Conservation (phyloP, 1,139 yeast genomes). For the Tardiomyces depauwii region DNA sequence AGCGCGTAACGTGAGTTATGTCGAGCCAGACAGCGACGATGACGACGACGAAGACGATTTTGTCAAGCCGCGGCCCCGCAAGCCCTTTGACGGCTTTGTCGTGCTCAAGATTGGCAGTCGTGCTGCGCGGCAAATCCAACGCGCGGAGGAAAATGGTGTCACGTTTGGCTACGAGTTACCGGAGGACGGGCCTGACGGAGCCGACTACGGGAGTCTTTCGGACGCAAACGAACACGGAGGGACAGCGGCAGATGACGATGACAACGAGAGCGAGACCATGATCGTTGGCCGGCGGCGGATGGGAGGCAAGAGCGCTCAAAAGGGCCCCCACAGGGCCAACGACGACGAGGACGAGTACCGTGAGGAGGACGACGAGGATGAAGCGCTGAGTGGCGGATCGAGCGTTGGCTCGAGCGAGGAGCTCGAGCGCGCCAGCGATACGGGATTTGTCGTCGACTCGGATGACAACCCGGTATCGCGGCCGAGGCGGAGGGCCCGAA, state of each 20-base stretch:
- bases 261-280: conserved; percentile 8
- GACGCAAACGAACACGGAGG: conserved; percentile 4
- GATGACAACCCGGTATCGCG: conserved; percentile 21
- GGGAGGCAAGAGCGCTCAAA: conserved; percentile 4
- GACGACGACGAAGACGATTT: background rate
- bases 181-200: conserved; percentile 1
- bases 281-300: conserved; percentile 1
- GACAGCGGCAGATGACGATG: conserved; percentile 8
- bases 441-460: conserved; percentile 27
- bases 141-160: background rate
- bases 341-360: conserved; percentile 9
- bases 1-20: background rate
- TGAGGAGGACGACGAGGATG: conserved; percentile 12
- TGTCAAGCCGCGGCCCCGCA: background rate
- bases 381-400: conserved; percentile 10
- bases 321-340: conserved; percentile 2
- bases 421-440: conserved; percentile 10
- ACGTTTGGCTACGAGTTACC: conserved; percentile 1
- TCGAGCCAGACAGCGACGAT: background rate
- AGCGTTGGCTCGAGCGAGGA: conserved; percentile 7
- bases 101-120: conserved; percentile 4
- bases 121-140: background rate
- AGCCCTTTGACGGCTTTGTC: conserved; percentile 3
- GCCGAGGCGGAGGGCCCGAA: conserved; percentile 5
- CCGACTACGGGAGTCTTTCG: conserved; percentile 2